These are phyloP conservation scores for Leucosporidium yakuticum DNA, from an alignment of 768 basidiomycete species.

Conservation along the genomic window DNA sequence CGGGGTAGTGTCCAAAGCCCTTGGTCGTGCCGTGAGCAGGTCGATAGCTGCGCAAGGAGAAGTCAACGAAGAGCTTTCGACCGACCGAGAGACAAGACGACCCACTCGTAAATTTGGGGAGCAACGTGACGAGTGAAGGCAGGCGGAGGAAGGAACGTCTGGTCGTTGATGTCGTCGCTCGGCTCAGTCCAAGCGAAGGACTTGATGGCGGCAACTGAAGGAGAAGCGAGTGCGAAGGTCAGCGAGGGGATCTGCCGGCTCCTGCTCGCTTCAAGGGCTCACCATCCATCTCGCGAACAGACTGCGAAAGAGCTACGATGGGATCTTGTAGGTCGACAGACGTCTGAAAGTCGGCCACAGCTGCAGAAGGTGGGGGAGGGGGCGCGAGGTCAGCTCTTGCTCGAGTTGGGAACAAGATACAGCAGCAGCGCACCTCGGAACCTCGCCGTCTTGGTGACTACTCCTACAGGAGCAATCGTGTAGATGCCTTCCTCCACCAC, in stretches of 20 bases:
- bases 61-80: background rate
- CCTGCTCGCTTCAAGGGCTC: conserved; percentile 31
- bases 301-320: conserved; percentile 59
- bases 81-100: background rate
- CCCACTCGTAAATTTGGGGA: conserved; percentile 72
- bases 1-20: conserved; percentile 1
- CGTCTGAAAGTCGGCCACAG: conserved; percentile 88
- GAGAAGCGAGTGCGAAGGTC: conserved; percentile 6
- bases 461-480: conserved; percentile 64
- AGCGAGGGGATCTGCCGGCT: background rate
- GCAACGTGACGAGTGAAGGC: conserved; percentile 76
- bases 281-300: conserved; percentile 83
- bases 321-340: conserved; percentile 53
- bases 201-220: conserved; percentile 63
- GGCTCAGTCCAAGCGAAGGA: conserved; percentile 65
- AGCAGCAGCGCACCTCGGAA: conserved; percentile 69
- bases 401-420: background rate
- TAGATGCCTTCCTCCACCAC: conserved; percentile 53
- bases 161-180: conserved; percentile 53
- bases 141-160: conserved; percentile 79
- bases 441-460: conserved; percentile 72
- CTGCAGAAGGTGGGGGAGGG: conserved; percentile 46
- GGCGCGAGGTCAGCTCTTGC: background rate
- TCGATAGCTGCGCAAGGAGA: background rate
- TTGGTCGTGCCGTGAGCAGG: background rate